phyloP scores from a whole-genome alignment of 2,329 filamentous ascomycete species.

The Lasiodiplodia sp. region DNA sequence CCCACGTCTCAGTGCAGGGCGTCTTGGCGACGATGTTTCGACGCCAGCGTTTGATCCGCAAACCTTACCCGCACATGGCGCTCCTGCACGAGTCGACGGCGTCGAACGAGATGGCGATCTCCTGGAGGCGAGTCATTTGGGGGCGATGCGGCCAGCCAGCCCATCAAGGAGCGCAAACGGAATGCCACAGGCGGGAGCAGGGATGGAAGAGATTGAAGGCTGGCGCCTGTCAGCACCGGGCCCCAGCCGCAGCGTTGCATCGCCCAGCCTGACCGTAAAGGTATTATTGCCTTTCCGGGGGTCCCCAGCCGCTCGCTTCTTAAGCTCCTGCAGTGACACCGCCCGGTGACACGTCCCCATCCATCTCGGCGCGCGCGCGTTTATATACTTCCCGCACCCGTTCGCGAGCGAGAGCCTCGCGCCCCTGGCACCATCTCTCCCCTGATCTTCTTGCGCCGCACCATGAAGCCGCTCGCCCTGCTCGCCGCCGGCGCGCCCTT shows the following conservation, averaged over 20 bases:
- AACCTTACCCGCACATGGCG: conserved; percentile 24
- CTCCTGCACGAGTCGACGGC: conserved; percentile 6
- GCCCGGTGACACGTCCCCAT: conserved; percentile 6
- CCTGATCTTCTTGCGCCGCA: background rate
- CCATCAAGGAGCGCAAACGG: conserved; percentile 11
- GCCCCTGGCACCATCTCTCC: background rate
- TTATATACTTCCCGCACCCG: conserved; percentile 17
- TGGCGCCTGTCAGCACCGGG: background rate
- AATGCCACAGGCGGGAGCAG: conserved; percentile 10
- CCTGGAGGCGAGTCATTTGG: conserved; percentile 15
- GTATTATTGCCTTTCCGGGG: conserved; percentile 7
- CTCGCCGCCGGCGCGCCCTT: conserved; percentile 36
- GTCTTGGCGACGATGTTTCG: conserved; percentile 22
- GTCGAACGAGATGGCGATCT: conserved; percentile 12
- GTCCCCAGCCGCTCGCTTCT: conserved; percentile 17
- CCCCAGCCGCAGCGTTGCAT: conserved; percentile 20
- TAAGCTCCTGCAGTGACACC: conserved; percentile 19
- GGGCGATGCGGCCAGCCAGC: background rate
- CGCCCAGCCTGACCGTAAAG: conserved; percentile 18
- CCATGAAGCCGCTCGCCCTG: conserved; percentile 38
- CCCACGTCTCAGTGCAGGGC: background rate
- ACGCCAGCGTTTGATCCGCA: conserved; percentile 17
- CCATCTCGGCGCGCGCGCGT: background rate
- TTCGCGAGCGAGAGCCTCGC: background rate
- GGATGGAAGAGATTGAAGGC: conserved; percentile 14